phyloP scores from a whole-genome alignment of 306 rosid species.

The Trifolium pratense region DNA sequence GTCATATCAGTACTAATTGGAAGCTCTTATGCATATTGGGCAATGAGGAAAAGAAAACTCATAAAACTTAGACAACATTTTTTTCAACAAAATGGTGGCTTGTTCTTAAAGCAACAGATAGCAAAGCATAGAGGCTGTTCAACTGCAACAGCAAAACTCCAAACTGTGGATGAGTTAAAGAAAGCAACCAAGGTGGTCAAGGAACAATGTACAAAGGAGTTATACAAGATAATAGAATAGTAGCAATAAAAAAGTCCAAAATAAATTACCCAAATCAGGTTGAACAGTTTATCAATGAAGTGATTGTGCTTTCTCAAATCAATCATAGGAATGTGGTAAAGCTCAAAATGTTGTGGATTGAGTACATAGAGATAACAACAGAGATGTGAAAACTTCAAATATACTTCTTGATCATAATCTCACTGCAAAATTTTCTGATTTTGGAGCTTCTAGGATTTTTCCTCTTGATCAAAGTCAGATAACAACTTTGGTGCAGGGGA shows the following conservation, averaged over 20 bases:
- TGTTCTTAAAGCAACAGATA: slow-evolving; percentile 43
- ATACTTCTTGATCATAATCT: too few relatives aligned
- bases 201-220: slow-evolving; percentile 58
- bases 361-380: too few relatives aligned
- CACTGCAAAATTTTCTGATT: too few relatives aligned
- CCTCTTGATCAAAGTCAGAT: too few relatives aligned
- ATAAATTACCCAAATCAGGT: slow-evolving; percentile 44
- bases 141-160: slow-evolving; percentile 22
- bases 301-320: too few relatives aligned
- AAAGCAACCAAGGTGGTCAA: slow-evolving; percentile 53
- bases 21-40: slow-evolving; percentile 41
- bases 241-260: slow-evolving; percentile 64
- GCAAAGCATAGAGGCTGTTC: slow-evolving; percentile 32
- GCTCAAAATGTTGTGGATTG: too few relatives aligned
- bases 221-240: slow-evolving; percentile 7
- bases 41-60: slow-evolving; percentile 41
- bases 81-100: slow-evolving; percentile 58
- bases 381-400: too few relatives aligned
- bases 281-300: too few relatives aligned
- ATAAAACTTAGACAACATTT: slow-evolving; percentile 37
- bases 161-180: slow-evolving; percentile 41
- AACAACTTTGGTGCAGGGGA: too few relatives aligned
- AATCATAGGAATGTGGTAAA: too few relatives aligned
- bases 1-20: slow-evolving; percentile 11
- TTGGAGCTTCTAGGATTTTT: too few relatives aligned